These are phyloP conservation scores for Dichomitus squalens DNA, from an alignment of 1,284 basidiomycete genomes.

Conservation along the genomic window DNA sequence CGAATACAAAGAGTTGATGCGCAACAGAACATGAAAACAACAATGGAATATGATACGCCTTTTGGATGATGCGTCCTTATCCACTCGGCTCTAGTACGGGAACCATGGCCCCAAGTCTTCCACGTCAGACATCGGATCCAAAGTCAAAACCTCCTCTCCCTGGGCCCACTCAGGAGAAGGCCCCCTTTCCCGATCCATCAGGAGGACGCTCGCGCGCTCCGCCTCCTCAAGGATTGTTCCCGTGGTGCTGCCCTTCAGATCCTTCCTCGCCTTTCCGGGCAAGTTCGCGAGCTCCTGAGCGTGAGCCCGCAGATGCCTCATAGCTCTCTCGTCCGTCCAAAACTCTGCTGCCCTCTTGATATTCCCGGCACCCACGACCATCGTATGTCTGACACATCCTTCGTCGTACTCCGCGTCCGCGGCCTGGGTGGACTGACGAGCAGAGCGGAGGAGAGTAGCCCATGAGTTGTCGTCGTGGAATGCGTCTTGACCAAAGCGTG, in stretches of 20 bases:
- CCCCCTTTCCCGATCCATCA: not conserved
- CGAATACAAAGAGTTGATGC: too few relatives aligned
- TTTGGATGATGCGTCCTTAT: too few relatives aligned
- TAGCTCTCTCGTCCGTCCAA: not conserved
- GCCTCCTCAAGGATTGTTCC: not conserved
- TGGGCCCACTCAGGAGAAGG: not conserved
- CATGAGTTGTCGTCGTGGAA: not conserved
- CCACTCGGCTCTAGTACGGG: not conserved
- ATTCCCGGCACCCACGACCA: not conserved
- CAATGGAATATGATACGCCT: too few relatives aligned
- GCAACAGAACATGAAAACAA: too few relatives aligned
- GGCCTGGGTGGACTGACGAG: not conserved
- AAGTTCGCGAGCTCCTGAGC: not conserved
- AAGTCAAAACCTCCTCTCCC: not conserved
- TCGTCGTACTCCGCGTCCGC: not conserved
- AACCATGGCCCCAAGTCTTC: not conserved
- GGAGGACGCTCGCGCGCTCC: not conserved
- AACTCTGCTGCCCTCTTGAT: not conserved
- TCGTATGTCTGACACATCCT: not conserved
- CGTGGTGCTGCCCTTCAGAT: not conserved
- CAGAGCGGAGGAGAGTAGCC: not conserved
- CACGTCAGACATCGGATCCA: not conserved
- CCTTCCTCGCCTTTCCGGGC: not conserved
- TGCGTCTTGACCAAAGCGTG: not conserved
- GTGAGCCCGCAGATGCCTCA: not conserved